Base-by-base conservation (phyloP, 2,329 filamentous ascomycete genomes). In the Thermomyces lanuginosus region DNA sequence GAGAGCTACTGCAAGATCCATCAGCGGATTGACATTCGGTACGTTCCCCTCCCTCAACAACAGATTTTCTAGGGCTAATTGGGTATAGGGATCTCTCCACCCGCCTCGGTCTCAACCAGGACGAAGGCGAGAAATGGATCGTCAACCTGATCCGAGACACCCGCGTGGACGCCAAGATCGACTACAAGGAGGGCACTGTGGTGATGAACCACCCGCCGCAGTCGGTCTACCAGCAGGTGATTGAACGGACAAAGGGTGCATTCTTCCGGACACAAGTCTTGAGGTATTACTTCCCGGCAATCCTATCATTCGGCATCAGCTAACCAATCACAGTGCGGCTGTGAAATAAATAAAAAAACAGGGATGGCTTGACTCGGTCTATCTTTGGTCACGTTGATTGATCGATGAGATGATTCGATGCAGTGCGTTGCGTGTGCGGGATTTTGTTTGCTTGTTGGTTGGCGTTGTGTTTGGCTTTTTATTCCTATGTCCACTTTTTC, bases 1-100 rank as follows among this genome's bases (percentile, higher is more conserved):
- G 89, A 98, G 66, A 83, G 75, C 55, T 98, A 98, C 69, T 98
- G 89, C 80, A 95, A 95, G 72, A 98, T 98, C 53, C 91, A 95
- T 58, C 83, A 92, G 52, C 72, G 86, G 44, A 98, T 98, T 53
- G 86, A 95, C 55, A 95, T 98, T 55, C 83, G 84, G 69, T 74
- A 53, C 45, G 65, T 54, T 15, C 6, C 5, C 13, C 6, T 9
- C 5, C 6, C 8, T 23, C 6, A 7, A 6, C 4, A 5, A 3
- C 14, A n/a, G 9, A 19, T 8, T 19, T 6, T 9, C 14, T 17
- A 5, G 8, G 18, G 16, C 21, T 28, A 31, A 40, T 46, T 36
- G 44, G 10, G 12, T 32, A 1, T 36, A 74, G 70, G 58, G 89
- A 95, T 45, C 71, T 98, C 33, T 92, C 83, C 39, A 77, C 74